Base-by-base conservation (phyloP, 176 grass and related monocot species). In the Aegilops bicornis region DNA sequence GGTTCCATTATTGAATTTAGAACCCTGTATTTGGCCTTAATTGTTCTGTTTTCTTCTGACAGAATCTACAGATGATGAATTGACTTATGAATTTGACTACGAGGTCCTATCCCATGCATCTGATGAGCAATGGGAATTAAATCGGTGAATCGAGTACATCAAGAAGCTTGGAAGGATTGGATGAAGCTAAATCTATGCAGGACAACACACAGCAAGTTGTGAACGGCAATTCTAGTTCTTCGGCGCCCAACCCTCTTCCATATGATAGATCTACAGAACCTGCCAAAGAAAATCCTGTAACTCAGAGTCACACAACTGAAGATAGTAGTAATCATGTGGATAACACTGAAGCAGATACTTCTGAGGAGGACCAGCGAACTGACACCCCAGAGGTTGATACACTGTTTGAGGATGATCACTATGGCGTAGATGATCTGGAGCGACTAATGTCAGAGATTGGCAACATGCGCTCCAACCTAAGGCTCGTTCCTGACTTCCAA, bases 41-140 rank as follows among this genome's bases (percentile, higher is more conserved):
- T 71, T 75, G 48, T 87, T 87, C 71, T 65, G 77, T 88, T 86
- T 86, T 45, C n/a, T 92, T 75, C 35, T 42, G 22, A 72, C 87
- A 99, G 97, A 88, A 91, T 91, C 89, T 73, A 89, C 94, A 7
- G 97, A 99, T 47, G 91, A 96, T 77, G 96, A 95, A 85, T 89
- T 82, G 13, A 86, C 85, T 74, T 96, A 90, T 87, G 97, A 96
- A 32, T 71, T 96, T 78, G 94, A 96, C 37, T 96, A 99, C 2
- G 94, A 99, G 43, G 91, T 90, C 35, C 25, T 99, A 64, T 94
- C 97, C 60, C 90, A 99, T 91, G 97, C 90, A 74, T 99, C 94
- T 62, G 97, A 94, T 77, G 89, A 96, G 17, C 84, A 88, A 33
- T 99, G 97, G 92, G 85, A 94, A 60, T 85, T 79, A n/a, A 14